Evolutionary conservation across 345 rosid species (phyloP).

Genomic region (Conringia planisiliqua): DNA sequence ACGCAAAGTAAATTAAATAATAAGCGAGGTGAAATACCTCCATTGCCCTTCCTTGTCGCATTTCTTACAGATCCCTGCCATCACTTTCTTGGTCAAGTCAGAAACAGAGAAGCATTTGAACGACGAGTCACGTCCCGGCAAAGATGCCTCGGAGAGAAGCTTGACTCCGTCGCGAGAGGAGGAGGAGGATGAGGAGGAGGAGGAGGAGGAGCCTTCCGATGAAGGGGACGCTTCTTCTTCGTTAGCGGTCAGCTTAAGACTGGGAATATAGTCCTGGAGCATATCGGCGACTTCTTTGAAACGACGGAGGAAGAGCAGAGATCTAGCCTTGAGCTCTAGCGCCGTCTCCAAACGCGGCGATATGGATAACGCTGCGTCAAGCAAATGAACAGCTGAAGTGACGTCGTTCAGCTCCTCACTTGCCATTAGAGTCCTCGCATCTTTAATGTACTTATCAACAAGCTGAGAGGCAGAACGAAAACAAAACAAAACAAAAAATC

Average conservation of each 20-base stretch:
- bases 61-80: constrained; percentile 75
- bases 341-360: constrained; percentile 64
- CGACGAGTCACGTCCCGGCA: constrained; percentile 44
- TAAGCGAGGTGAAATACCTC: constrained; percentile 51
- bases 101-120: constrained; percentile 87
- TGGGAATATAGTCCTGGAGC: constrained; percentile 85
- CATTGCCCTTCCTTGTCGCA: constrained; percentile 83
- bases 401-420: constrained; percentile 58
- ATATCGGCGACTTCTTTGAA: constrained; percentile 34
- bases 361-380: constrained; percentile 65
- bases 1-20: not conserved
- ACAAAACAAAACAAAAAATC: not conserved
- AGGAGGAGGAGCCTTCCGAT: constrained; percentile 34
- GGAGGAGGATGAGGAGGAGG: constrained; percentile 1
- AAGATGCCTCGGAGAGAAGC: constrained; percentile 44
- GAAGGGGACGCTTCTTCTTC: constrained; percentile 57
- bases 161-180: constrained; percentile 38
- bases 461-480: constrained; percentile 36
- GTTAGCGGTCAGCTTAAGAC: constrained; percentile 45
- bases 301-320: constrained; percentile 31
- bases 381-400: constrained; percentile 60
- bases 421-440: constrained; percentile 67
- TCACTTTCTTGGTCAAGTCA: constrained; percentile 83
- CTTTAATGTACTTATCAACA: constrained; percentile 70
- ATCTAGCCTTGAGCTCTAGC: constrained; percentile 36